These are phyloP conservation scores for Tricholoma bakamatsutake DNA, from an alignment of 768 basidiomycete genomes.

Conservation along the genomic window DNA sequence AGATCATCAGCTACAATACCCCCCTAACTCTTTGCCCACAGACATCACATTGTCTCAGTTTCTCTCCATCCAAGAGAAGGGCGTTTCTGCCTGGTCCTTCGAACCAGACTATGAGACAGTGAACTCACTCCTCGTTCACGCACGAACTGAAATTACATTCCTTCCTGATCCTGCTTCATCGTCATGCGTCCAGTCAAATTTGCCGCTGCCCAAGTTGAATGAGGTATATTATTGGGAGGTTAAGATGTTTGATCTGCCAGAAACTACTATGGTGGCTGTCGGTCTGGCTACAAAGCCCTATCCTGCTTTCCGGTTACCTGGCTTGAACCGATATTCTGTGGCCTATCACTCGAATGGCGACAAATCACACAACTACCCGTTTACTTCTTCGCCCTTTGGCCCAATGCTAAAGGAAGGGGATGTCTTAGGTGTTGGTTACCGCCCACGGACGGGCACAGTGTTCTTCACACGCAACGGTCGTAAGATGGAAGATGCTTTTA, in stretches of 20 bases:
- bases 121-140: slow-evolving; percentile 87
- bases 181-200: slow-evolving; percentile 93
- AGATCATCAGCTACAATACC: slow-evolving; percentile 86
- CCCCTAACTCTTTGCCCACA: slow-evolving; percentile 93
- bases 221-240: slow-evolving; percentile 99
- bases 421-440: slow-evolving; percentile 92
- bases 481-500: slow-evolving; percentile 93
- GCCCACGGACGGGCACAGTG: slow-evolving; percentile 94
- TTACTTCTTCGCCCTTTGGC: slow-evolving; percentile 80
- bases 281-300: slow-evolving; percentile 97
- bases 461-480: slow-evolving; percentile 98
- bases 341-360: slow-evolving; percentile 97
- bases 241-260: slow-evolving; percentile 97
- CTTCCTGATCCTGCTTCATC: slow-evolving; percentile 93
- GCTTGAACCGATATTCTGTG: slow-evolving; percentile 79
- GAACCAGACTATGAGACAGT: slow-evolving; percentile 98
- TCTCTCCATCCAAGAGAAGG: slow-evolving; percentile 98
- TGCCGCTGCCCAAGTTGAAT: slow-evolving; percentile 95
- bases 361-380: slow-evolving; percentile 96
- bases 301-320: slow-evolving; percentile 89
- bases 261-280: slow-evolving; percentile 80
- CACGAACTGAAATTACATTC: slow-evolving; percentile 96
- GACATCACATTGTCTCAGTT: slow-evolving; percentile 99
- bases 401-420: slow-evolving; percentile 88
- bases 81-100: slow-evolving; percentile 98